Evolutionary conservation across 805 yeast genomes (phyloP).

Genomic region (Tetrapisispora pingtungensis): DNA sequence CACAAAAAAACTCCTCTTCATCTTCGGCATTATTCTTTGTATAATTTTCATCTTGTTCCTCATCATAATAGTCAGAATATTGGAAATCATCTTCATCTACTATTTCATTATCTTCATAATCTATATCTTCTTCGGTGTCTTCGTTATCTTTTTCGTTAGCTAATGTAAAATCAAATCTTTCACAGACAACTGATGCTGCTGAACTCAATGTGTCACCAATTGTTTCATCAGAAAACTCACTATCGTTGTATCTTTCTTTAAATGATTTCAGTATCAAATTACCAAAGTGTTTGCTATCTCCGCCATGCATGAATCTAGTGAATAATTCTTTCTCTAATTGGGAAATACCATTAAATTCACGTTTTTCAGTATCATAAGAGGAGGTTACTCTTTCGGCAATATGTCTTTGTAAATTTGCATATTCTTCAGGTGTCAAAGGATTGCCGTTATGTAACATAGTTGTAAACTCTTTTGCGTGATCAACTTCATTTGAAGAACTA

Average conservation of each 20-base stretch:
- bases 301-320: constrained; percentile 25
- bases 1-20: constrained; percentile 6
- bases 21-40: constrained; percentile 4
- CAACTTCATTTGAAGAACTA: neutral
- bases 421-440: constrained; percentile 25
- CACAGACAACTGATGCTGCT: constrained; percentile 21
- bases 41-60: constrained; percentile 19
- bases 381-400: constrained; percentile 27
- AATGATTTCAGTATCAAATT: constrained; percentile 23
- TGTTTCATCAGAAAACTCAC: constrained; percentile 16
- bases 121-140: constrained; percentile 18
- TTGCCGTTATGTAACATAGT: constrained; percentile 24
- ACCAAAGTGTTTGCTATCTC: constrained; percentile 21
- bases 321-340: constrained; percentile 25
- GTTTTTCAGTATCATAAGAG: constrained; percentile 20
- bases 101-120: constrained; percentile 21
- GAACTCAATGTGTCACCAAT: constrained; percentile 21
- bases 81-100: constrained; percentile 17
- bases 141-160: constrained; percentile 14
- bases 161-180: constrained; percentile 7
- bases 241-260: constrained; percentile 17
- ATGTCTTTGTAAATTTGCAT: constrained; percentile 23
- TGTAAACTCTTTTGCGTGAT: constrained; percentile 16
- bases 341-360: constrained; percentile 20
- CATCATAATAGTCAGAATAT: constrained; percentile 21